Base-by-base conservation (phyloP, 2,329 filamentous ascomycete genomes). In the Rhynchosporium graminicola region DNA sequence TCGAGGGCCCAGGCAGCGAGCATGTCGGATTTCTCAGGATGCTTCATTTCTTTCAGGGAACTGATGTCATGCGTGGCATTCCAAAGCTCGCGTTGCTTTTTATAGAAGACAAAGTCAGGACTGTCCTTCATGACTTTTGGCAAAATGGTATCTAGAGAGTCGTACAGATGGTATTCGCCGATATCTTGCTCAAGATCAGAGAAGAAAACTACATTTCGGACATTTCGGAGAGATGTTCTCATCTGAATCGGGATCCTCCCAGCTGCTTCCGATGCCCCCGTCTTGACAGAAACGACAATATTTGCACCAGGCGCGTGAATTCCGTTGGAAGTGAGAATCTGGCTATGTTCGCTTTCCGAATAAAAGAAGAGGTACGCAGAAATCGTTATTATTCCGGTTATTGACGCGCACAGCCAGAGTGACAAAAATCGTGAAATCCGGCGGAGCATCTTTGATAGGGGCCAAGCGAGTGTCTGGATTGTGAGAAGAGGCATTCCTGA, bases 111-210 rank as follows among this genome's bases (percentile, higher is more conserved):
- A 59, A 86, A 86, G 64, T 85, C 82, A 5, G 74, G 62, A 66
- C 82, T 81, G 72, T 55, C 71, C 66, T 56, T 76, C 73, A 63
- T 76, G 4, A 59, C n/a, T 74, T 59, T 74, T 70, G 26, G 80
- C 76, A 59, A 84, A 9, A 61, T 40, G 7, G 59, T 61, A 15
- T 61, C 85, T 36, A 83, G 76, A 58, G 77, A 78, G 69, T 84
- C 81, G 58, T 76, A 73, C 43, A 83, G 70, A 43, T 76, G 72
- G 57, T 76, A 70, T 8, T 79, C 78, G 13, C 74, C 80, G 45
- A 84, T 76, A n/a, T 74, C 73, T 69, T 83, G 79, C 15, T 77
- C 76, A 64, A 87, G 76, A 67, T 89, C 85, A 42, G 81, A 82
- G 71, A 84, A 89, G 68, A 86, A 75, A 59, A 84, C 76, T 59